Conservation (phyloP, 768 basidiomycete genomes). For the Leccinum disarticulatum region DNA sequence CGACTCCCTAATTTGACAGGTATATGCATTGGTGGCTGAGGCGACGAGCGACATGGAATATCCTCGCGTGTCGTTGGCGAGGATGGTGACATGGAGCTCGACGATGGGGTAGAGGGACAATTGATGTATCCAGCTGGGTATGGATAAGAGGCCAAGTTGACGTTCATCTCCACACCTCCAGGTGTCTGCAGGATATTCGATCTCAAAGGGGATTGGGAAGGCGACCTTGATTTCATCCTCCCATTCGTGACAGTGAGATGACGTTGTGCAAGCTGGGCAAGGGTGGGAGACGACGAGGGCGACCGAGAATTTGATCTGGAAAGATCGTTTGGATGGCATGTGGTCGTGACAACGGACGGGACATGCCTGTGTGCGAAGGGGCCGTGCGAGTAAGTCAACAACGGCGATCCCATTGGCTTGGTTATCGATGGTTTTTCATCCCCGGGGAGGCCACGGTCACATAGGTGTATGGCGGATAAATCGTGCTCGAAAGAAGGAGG, state of each 20-base stretch:
- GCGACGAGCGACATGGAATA: constrained; percentile 21
- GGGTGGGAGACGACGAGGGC: constrained; percentile 10
- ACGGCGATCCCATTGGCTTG: constrained; percentile 10
- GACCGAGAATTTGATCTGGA: constrained; percentile 16
- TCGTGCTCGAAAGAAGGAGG: constrained; percentile 23
- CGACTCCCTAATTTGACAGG: constrained; percentile 21
- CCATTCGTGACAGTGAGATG: constrained; percentile 23
- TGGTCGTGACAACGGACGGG: constrained; percentile 49
- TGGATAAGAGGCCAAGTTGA: constrained; percentile 9
- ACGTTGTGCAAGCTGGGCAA: constrained; percentile 26
- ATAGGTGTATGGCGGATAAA: constrained; percentile 21
- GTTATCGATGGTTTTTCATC: constrained; percentile 7
- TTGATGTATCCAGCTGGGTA: constrained; percentile 41
- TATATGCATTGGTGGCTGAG: constrained; percentile 14
- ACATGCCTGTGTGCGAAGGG: constrained; percentile 46
- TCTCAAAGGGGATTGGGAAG: constrained; percentile 33
- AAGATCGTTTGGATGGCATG: constrained; percentile 27
- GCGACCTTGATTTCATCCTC: constrained; percentile 31
- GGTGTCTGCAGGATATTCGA: constrained; percentile 19
- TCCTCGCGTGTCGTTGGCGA: constrained; percentile 31
- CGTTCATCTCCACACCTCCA: constrained; percentile 15
- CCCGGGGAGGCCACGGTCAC: constrained; percentile 14
- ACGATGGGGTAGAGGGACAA: constrained; percentile 59
- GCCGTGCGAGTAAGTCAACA: constrained; percentile 17
- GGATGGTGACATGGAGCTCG: constrained; percentile 52